Conservation (phyloP, 2,329 filamentous ascomycete genomes). For the Xylaria sp. region DNA sequence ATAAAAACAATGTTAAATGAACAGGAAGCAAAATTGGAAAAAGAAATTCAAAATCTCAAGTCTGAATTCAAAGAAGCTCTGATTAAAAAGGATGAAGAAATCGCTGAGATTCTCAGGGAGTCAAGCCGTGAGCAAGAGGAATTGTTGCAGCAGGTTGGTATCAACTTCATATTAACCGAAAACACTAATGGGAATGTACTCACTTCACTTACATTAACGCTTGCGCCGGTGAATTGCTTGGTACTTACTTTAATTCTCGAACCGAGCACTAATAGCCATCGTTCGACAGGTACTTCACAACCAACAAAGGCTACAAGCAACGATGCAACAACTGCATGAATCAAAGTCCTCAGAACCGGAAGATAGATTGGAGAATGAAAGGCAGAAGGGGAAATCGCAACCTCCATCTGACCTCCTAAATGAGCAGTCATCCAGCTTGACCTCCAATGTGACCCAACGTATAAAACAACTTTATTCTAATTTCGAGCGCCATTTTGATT, state of each 20-base stretch:
- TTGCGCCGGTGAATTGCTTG: too few relatives aligned
- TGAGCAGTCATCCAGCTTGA: not conserved
- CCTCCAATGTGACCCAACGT: not conserved
- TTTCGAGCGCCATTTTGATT: too few relatives aligned
- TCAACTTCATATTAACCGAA: not conserved
- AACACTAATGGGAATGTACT: not conserved
- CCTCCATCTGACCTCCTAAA: not conserved
- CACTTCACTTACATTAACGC: too few relatives aligned
- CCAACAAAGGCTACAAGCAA: constrained; percentile 12
- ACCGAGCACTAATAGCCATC: not conserved
- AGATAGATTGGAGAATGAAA: not conserved
- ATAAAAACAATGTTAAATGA: not conserved
- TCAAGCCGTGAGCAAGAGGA: not conserved
- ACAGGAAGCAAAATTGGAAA: constrained; percentile 2
- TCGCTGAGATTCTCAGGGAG: not conserved
- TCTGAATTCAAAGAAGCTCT: constrained; percentile 8
- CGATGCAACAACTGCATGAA: constrained; percentile 13
- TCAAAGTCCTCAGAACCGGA: not conserved
- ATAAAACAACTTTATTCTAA: too few relatives aligned
- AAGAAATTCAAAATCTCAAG: not conserved
- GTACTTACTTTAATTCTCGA: too few relatives aligned
- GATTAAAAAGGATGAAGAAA: constrained; percentile 6
- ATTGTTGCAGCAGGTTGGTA: constrained; percentile 4
- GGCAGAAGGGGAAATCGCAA: not conserved
- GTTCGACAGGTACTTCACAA: constrained; percentile 6